A percentile compares a stretch with the other conserved stretches of the same genome.
Evolutionary conservation across 1,284 basidiomycete species (phyloP).

Genomic region (Leccinum angustisporum): DNA sequence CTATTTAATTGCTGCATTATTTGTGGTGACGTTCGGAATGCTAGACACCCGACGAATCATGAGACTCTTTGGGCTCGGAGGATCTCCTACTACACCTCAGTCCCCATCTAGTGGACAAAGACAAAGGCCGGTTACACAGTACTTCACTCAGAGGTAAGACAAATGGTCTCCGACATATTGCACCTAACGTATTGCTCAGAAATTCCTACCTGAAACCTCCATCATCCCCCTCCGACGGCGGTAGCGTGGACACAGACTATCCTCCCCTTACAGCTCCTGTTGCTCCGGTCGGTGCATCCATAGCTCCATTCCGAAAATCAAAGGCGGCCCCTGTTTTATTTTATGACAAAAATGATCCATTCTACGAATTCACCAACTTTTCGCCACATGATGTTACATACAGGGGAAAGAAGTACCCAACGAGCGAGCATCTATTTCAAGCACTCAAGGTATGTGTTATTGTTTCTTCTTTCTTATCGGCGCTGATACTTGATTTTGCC

Average conservation of each 20-base stretch:
- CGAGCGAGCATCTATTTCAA: slow-evolving; percentile 69
- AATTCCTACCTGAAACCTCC: slow-evolving; percentile 20
- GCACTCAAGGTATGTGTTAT: slow-evolving; percentile 54
- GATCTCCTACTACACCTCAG: slow-evolving; percentile 28
- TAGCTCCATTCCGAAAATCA: slow-evolving; percentile 30
- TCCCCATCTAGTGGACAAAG: slow-evolving; percentile 22
- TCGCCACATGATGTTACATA: slow-evolving; percentile 57
- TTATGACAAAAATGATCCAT: slow-evolving; percentile 58
- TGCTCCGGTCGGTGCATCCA: slow-evolving; percentile 29
- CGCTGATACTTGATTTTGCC: not conserved
- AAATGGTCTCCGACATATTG: not conserved
- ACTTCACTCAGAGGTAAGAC: slow-evolving; percentile 23
- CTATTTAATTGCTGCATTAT: slow-evolving; percentile 22
- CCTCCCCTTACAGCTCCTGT: slow-evolving; percentile 36
- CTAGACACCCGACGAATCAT: slow-evolving; percentile 36
- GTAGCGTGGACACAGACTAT: slow-evolving; percentile 23
- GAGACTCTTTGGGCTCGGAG: slow-evolving; percentile 33
- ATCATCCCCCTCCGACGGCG: slow-evolving; percentile 6
- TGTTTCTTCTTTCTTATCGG: not conserved
- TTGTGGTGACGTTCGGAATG: slow-evolving; percentile 32
- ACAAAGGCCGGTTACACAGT: slow-evolving; percentile 29
- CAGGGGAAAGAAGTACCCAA: slow-evolving; percentile 59
- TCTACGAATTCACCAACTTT: slow-evolving; percentile 72
- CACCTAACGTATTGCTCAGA: slow-evolving; percentile 10
- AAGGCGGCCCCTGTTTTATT: slow-evolving; percentile 47